These are phyloP conservation scores for Puccinia coronata DNA, from an alignment of 1,284 basidiomycete species.

Conservation along the genomic window DNA sequence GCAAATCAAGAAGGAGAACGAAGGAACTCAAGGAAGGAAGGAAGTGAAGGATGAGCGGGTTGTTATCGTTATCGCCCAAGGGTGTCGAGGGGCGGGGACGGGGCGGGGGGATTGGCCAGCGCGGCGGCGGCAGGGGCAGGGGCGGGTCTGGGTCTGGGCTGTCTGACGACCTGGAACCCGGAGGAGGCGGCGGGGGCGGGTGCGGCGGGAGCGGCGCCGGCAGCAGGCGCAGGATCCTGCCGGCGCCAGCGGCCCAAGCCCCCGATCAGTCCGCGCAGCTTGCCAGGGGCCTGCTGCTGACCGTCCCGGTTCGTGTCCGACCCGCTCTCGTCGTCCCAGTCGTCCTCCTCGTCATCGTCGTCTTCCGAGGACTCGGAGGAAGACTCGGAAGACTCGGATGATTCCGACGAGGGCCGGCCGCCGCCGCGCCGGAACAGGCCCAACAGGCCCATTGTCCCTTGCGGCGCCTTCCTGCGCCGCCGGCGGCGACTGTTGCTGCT, in stretches of 20 bases:
- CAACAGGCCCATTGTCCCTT: background rate
- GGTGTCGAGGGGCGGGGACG: background rate
- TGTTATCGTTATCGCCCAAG: background rate
- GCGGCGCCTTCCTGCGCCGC: too few species aligned
- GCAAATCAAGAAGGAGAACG: background rate
- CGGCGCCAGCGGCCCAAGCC: constrained; percentile 8
- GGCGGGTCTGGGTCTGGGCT: constrained; percentile 31
- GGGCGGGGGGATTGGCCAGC: background rate
- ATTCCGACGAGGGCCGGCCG: background rate
- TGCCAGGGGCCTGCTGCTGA: background rate
- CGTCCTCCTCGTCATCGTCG: background rate
- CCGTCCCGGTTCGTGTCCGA: background rate
- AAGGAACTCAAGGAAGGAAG: background rate
- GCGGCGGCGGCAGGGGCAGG: background rate
- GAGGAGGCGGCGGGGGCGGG: constrained; percentile 55
- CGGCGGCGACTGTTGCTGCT: too few species aligned
- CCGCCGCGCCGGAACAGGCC: background rate
- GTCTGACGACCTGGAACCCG: constrained; percentile 55
- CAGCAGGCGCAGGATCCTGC: background rate
- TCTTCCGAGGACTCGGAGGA: background rate
- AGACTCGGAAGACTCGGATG: background rate
- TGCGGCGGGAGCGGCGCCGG: too few species aligned
- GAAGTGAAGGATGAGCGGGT: background rate
- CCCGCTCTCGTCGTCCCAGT: background rate
- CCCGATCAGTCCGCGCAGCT: background rate